phyloP scores from a whole-genome alignment of 108 stramenopile genomes.

The Chaetoceros tenuissimus region DNA sequence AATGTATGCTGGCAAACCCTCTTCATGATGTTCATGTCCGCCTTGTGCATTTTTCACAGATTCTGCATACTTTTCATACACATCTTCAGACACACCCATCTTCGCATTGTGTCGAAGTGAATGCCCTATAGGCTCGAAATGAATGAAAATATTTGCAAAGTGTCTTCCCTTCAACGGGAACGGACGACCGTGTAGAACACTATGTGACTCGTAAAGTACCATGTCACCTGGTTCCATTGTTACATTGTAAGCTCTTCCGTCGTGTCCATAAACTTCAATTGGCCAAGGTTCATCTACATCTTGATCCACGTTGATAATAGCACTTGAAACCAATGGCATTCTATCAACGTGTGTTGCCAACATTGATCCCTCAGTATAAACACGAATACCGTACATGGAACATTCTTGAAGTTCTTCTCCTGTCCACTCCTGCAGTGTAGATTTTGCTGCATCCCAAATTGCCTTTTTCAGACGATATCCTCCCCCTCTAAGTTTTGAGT shows the following conservation, averaged over 20 bases:
- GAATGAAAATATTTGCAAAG: constrained; percentile 84
- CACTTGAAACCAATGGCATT: constrained; percentile 77
- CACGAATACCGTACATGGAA: constrained; percentile 74
- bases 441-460: constrained; percentile 64
- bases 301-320: constrained; percentile 81
- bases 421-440: constrained; percentile 81
- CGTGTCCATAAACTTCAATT: constrained; percentile 75
- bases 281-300: constrained; percentile 86
- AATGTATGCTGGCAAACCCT: constrained; percentile 68
- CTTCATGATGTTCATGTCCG: constrained; percentile 52
- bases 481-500: constrained; percentile 41
- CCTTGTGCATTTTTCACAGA: constrained; percentile 26
- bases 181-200: constrained; percentile 85
- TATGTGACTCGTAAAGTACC: constrained; percentile 79
- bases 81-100: constrained; percentile 35
- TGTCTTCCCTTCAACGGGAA: constrained; percentile 69
- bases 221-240: constrained; percentile 90
- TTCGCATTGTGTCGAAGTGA: constrained; percentile 59
- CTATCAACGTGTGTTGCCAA: constrained; percentile 81
- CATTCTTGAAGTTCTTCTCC: constrained; percentile 71
- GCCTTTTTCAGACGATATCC: constrained; percentile 48
- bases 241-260: constrained; percentile 80
- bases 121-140: constrained; percentile 75
- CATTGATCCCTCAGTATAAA: constrained; percentile 55
- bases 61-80: constrained; percentile 39